These are phyloP conservation scores for Xerocomus brunneocitrinus DNA, from an alignment of 768 basidiomycete genomes.

Conservation along the genomic window DNA sequence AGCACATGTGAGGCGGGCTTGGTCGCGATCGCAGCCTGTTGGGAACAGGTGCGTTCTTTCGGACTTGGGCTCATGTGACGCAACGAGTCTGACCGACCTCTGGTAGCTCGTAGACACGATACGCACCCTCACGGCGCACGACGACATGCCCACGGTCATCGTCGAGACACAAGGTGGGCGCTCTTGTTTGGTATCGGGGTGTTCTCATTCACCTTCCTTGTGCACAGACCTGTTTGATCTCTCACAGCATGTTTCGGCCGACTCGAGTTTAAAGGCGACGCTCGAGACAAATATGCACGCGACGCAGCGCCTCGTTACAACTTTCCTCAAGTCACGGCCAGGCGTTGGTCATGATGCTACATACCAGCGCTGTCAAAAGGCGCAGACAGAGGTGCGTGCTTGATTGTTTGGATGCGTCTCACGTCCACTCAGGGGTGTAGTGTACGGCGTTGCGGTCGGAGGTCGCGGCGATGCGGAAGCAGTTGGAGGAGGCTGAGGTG, in stretches of 20 bases:
- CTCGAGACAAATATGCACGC: constrained; percentile 53
- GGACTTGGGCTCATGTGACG: too few relatives aligned
- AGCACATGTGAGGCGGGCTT: constrained; percentile 65
- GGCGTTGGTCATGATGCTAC: constrained; percentile 35
- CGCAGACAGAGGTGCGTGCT: constrained; percentile 55
- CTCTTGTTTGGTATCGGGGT: not conserved
- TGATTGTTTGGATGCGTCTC: not conserved
- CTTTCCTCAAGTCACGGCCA: constrained; percentile 42
- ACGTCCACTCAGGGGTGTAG: constrained; percentile 33
- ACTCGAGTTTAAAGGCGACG: constrained; percentile 34
- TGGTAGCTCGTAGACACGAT: constrained; percentile 63
- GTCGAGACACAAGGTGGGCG: constrained; percentile 40
- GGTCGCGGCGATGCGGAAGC: constrained; percentile 44
- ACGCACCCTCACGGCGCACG: constrained; percentile 50
- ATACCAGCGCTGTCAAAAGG: constrained; percentile 46
- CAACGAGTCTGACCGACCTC: not conserved
- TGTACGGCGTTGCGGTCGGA: constrained; percentile 57
- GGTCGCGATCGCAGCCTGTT: constrained; percentile 72
- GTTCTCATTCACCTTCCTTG: not conserved
- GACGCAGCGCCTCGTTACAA: constrained; percentile 56
- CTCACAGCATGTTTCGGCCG: constrained; percentile 29
- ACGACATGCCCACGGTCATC: constrained; percentile 42
- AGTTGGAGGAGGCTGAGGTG: constrained; percentile 46
- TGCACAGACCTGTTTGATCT: constrained; percentile 29
- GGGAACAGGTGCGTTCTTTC: constrained; percentile 60